Conservation (phyloP, 2,329 filamentous ascomycete species). For the Ascomycota sp. region DNA sequence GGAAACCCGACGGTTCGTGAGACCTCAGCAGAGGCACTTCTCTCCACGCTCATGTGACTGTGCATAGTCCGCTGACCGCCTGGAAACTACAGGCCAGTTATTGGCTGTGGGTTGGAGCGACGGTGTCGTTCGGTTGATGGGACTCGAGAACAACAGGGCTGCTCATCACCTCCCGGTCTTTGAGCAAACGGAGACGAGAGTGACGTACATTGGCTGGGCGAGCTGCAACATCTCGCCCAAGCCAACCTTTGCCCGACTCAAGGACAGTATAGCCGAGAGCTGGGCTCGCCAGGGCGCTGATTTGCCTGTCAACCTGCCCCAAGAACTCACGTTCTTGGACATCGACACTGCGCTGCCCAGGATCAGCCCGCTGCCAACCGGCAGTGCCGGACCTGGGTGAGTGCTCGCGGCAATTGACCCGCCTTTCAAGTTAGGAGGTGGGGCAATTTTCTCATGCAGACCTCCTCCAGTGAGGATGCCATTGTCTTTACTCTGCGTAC, state of each 20-base stretch:
- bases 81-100: slow-evolving; percentile 33
- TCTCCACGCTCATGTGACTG: background rate
- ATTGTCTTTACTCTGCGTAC: slow-evolving; percentile 46
- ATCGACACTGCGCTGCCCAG: slow-evolving; percentile 56
- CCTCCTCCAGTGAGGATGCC: slow-evolving; percentile 21
- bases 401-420: slow-evolving; percentile 7
- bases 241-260: slow-evolving; percentile 2
- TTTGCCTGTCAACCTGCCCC: slow-evolving; percentile 33
- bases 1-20: slow-evolving; percentile 45
- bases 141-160: slow-evolving; percentile 59
- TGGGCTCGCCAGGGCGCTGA: slow-evolving; percentile 2
- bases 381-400: slow-evolving; percentile 39
- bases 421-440: background rate
- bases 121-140: slow-evolving; percentile 53
- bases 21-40: background rate
- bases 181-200: slow-evolving; percentile 18
- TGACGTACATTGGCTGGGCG: slow-evolving; percentile 32
- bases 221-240: slow-evolving; percentile 16
- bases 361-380: slow-evolving; percentile 42
- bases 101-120: slow-evolving; percentile 71
- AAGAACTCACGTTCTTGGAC: slow-evolving; percentile 52
- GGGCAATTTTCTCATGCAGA: slow-evolving; percentile 3
- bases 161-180: slow-evolving; percentile 45
- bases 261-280: slow-evolving; percentile 3
- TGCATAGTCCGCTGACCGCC: too few relatives aligned